Conservation (phyloP, 2,329 filamentous ascomycete genomes). For the Fonsecaea multimorphosa region DNA sequence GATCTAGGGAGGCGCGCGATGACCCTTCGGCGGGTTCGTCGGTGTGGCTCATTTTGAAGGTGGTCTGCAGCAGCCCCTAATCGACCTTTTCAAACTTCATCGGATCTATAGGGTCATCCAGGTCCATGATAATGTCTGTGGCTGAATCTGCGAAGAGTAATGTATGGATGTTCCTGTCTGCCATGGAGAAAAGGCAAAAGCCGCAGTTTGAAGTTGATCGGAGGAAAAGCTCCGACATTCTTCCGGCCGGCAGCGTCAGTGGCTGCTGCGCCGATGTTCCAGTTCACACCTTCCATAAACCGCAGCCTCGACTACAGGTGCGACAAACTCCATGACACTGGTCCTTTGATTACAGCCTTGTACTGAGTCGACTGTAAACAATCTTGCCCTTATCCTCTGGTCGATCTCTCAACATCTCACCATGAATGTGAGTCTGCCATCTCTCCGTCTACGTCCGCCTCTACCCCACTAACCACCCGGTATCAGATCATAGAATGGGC, state of each 20-base stretch:
- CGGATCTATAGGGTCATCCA: slow-evolving; percentile 8
- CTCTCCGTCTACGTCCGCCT: not conserved
- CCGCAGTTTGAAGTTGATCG: slow-evolving; percentile 5
- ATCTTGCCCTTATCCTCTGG: not conserved
- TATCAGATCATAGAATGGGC: slow-evolving; percentile 89
- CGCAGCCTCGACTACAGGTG: not conserved
- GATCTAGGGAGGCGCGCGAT: slow-evolving; percentile 20
- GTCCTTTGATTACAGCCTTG: not conserved
- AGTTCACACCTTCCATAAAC: not conserved
- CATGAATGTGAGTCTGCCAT: slow-evolving; percentile 50
- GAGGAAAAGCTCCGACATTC: slow-evolving; percentile 4
- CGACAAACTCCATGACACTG: not conserved
- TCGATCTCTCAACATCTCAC: not conserved
- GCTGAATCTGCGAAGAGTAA: not conserved
- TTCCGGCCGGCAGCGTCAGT: slow-evolving; percentile 14
- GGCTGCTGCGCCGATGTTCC: not conserved
- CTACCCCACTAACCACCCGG: slow-evolving; percentile 37
- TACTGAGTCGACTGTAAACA: not conserved
- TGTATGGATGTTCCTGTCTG: slow-evolving; percentile 1
- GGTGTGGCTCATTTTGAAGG: slow-evolving; percentile 31
- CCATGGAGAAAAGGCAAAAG: not conserved
- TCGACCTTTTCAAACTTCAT: slow-evolving; percentile 1
- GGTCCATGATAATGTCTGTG: slow-evolving; percentile 20
- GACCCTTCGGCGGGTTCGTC: slow-evolving; percentile 23
- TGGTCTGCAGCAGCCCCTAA: slow-evolving; percentile 4